These are phyloP conservation scores for Trametes punicea DNA, from an alignment of 768 basidiomycete species.

Conservation along the genomic window DNA sequence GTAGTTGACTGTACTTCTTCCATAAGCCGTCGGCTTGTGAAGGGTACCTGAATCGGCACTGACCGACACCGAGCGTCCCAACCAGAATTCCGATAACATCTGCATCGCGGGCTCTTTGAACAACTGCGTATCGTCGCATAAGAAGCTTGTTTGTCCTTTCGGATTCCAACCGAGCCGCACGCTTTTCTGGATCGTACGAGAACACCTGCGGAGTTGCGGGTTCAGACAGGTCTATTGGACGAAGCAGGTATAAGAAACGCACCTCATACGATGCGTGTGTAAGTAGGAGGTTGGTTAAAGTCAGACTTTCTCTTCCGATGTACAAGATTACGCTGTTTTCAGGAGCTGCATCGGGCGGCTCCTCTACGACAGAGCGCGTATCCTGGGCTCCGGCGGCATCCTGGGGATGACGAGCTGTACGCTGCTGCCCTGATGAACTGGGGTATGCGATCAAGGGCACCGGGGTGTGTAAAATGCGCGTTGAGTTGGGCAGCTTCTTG, in stretches of 20 bases:
- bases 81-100: constrained; percentile 96
- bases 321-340: constrained; percentile 45
- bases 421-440: constrained; percentile 3
- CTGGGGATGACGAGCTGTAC: background rate
- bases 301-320: constrained; percentile 78
- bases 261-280: constrained; percentile 70
- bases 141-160: constrained; percentile 73
- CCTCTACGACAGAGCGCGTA: background rate
- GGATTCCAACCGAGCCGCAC: constrained; percentile 54
- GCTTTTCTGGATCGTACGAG: constrained; percentile 64
- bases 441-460: constrained; percentile 27
- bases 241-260: constrained; percentile 17
- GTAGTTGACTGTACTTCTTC: constrained; percentile 61
- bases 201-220: constrained; percentile 54
- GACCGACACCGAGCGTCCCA: constrained; percentile 88
- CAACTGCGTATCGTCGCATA: constrained; percentile 83
- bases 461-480: constrained; percentile 37
- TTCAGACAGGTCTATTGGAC: background rate
- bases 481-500: constrained; percentile 24
- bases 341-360: background rate
- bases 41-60: constrained; percentile 24
- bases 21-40: background rate
- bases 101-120: constrained; percentile 87
- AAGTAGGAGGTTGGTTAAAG: constrained; percentile 82
- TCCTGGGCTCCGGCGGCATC: background rate